Conservation (phyloP, 2,329 filamentous ascomycete species). For the Nemania diffusa region DNA sequence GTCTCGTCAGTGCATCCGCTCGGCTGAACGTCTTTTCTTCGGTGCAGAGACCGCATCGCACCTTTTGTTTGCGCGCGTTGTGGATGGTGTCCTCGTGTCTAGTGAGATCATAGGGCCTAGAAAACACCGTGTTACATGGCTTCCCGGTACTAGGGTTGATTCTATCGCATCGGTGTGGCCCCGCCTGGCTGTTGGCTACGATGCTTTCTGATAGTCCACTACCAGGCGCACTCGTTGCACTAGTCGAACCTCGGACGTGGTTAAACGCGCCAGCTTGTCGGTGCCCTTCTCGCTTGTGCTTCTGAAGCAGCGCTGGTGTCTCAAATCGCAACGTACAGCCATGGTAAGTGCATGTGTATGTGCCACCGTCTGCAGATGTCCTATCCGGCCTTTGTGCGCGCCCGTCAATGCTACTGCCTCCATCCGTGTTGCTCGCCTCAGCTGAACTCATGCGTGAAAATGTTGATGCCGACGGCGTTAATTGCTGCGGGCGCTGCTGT, state of each 20-base stretch:
- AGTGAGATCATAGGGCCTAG: slow-evolving; percentile 94
- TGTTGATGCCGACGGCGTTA: slow-evolving; percentile 55
- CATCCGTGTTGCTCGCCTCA: slow-evolving; percentile 53
- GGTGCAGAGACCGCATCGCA: slow-evolving; percentile 89
- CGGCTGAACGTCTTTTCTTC: slow-evolving; percentile 98
- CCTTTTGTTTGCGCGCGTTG: slow-evolving; percentile 93
- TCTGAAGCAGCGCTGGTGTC: slow-evolving; percentile 85
- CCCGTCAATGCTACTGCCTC: slow-evolving; percentile 49
- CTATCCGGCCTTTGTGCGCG: slow-evolving; percentile 65
- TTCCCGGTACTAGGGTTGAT: slow-evolving; percentile 96
- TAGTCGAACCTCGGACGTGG: slow-evolving; percentile 48
- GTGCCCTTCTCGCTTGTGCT: slow-evolving; percentile 95
- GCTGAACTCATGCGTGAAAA: slow-evolving; percentile 56
- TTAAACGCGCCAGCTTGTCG: slow-evolving; percentile 72
- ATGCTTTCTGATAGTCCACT: slow-evolving; percentile 60
- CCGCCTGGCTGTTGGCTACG: slow-evolving; percentile 85
- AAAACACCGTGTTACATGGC: slow-evolving; percentile 93
- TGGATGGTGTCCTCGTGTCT: slow-evolving; percentile 98
- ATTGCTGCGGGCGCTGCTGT: slow-evolving; percentile 46
- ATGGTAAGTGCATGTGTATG: slow-evolving; percentile 96
- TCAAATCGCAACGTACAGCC: slow-evolving; percentile 90
- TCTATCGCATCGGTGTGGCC: slow-evolving; percentile 90
- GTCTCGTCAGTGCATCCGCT: slow-evolving; percentile 91
- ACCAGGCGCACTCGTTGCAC: slow-evolving; percentile 35
- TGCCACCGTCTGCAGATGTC: slow-evolving; percentile 80